phyloP scores from a whole-genome alignment of 345 rosid genomes.

The Euclidium syriacum region DNA sequence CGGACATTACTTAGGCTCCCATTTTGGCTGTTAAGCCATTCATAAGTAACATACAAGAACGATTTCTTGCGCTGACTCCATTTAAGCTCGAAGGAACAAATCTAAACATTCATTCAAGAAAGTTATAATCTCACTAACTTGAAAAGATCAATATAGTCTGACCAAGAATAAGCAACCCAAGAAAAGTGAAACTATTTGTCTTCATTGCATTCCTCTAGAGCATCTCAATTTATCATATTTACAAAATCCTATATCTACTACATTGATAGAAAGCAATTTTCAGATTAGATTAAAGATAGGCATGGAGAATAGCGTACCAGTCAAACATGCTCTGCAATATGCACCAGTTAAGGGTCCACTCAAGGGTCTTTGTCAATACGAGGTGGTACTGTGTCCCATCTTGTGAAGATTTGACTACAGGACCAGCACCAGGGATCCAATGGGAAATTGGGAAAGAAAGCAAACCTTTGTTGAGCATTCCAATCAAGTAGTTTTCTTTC shows the following conservation, averaged over 20 bases:
- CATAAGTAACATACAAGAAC: neutral
- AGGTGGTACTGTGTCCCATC: conserved; percentile 50
- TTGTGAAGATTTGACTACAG: conserved; percentile 50
- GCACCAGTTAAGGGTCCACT: conserved; percentile 99
- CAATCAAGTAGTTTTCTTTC: conserved; percentile 96
- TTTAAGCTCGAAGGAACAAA: neutral
- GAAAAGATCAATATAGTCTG: neutral
- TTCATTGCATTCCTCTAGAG: conserved; percentile 1
- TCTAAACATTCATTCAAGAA: neutral
- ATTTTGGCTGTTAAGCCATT: too few species aligned
- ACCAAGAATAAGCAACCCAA: neutral
- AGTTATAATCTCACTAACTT: neutral
- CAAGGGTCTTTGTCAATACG: conserved; percentile 87
- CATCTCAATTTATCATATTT: neutral
- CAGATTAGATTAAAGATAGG: neutral
- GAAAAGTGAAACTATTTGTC: neutral
- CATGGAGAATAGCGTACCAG: conserved; percentile 44
- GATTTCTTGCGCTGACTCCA: neutral
- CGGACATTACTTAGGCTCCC: conserved; percentile 11
- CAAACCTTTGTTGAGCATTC: conserved; percentile 94
- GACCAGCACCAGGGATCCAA: conserved; percentile 98
- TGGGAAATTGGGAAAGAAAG: conserved; percentile 78
- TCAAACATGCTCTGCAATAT: conserved; percentile 99
- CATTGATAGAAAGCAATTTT: neutral
- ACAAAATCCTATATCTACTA: neutral